Evolutionary conservation across 78 protist genomes (phyloP).

Genomic region (Anaeramoeba flamelloides): DNA sequence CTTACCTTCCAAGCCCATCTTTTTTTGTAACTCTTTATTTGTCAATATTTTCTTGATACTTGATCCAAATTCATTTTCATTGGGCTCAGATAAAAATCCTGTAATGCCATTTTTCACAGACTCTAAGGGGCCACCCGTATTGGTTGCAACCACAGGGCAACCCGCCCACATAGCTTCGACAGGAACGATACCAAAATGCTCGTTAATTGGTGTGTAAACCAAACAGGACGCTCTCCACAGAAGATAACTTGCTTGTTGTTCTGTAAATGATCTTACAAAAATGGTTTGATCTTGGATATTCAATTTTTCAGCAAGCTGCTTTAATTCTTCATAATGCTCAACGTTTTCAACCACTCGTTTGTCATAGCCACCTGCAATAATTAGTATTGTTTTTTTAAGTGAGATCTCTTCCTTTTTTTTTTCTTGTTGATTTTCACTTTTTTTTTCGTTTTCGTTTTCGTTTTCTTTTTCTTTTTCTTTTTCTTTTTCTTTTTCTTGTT

Average conservation of each 20-base stretch:
- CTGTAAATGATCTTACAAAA: conserved; percentile 31
- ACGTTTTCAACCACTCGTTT: conserved; percentile 57
- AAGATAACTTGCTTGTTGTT: conserved; percentile 7
- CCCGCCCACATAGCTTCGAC: conserved; percentile 65
- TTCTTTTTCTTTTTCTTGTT: too few species aligned
- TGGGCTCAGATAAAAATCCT: conserved; percentile 3
- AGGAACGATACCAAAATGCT: conserved; percentile 97
- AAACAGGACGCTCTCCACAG: conserved; percentile 31
- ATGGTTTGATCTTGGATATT: conserved; percentile 19
- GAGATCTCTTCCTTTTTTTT: not conserved
- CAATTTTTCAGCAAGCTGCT: not conserved
- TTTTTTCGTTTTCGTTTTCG: not conserved
- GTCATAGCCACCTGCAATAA: conserved; percentile 76
- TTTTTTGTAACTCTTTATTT: not conserved
- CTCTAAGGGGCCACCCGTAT: conserved; percentile 69
- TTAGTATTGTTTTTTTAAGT: not conserved
- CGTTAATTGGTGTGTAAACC: conserved; percentile 82
- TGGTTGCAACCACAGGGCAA: conserved; percentile 59
- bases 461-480: not conserved
- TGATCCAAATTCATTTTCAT: conserved; percentile 1
- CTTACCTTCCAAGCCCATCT: not conserved
- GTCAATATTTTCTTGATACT: not conserved
- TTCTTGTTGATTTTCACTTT: too few species aligned
- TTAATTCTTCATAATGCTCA: conserved; percentile 44
- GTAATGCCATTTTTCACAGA: not conserved